Percentiles rank a stretch among this genome's conserved stretches.
Evolutionary conservation across 2,329 filamentous ascomycete genomes (phyloP).

Genomic region (Aureobasidium sp.): DNA sequence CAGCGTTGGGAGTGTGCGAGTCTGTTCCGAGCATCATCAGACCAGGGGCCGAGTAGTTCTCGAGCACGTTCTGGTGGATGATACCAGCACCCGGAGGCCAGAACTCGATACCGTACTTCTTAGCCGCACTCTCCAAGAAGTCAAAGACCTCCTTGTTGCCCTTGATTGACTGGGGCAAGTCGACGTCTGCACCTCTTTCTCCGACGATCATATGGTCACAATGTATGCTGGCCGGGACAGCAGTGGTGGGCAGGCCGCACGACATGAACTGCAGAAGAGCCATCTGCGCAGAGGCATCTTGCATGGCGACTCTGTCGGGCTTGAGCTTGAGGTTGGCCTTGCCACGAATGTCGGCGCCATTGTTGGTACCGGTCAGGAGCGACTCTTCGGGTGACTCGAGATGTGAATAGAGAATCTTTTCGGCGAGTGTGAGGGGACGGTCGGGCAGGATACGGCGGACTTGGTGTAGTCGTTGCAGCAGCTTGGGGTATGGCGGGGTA

Average conservation of each 20-base stretch:
- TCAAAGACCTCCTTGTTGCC: slow-evolving; percentile 97
- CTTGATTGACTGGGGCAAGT: slow-evolving; percentile 76
- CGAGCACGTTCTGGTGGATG: slow-evolving; percentile 94
- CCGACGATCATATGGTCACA: slow-evolving; percentile 99
- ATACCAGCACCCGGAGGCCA: slow-evolving; percentile 92
- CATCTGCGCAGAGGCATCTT: slow-evolving; percentile 98
- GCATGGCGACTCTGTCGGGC: slow-evolving; percentile 96
- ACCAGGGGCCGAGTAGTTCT: slow-evolving; percentile 96
- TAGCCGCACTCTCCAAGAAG: slow-evolving; percentile 86
- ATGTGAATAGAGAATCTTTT: slow-evolving; percentile 98
- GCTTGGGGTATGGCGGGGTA: slow-evolving; percentile 74
- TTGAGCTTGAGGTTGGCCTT: slow-evolving; percentile 93
- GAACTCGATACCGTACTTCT: slow-evolving; percentile 90
- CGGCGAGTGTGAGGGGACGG: slow-evolving; percentile 72
- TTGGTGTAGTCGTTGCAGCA: slow-evolving; percentile 67
- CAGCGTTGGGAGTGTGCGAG: slow-evolving; percentile 95
- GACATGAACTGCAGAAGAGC: slow-evolving; percentile 98
- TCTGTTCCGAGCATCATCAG: slow-evolving; percentile 99
- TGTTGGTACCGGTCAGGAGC: slow-evolving; percentile 72
- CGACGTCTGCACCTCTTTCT: slow-evolving; percentile 77
- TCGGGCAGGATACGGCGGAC: slow-evolving; percentile 63
- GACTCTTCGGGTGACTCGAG: slow-evolving; percentile 84
- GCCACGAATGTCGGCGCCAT: slow-evolving; percentile 77
- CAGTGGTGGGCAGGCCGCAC: slow-evolving; percentile 79
- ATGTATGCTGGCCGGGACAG: slow-evolving; percentile 94